Base-by-base conservation (phyloP, 768 basidiomycete species). In the Piloderma croceum region DNA sequence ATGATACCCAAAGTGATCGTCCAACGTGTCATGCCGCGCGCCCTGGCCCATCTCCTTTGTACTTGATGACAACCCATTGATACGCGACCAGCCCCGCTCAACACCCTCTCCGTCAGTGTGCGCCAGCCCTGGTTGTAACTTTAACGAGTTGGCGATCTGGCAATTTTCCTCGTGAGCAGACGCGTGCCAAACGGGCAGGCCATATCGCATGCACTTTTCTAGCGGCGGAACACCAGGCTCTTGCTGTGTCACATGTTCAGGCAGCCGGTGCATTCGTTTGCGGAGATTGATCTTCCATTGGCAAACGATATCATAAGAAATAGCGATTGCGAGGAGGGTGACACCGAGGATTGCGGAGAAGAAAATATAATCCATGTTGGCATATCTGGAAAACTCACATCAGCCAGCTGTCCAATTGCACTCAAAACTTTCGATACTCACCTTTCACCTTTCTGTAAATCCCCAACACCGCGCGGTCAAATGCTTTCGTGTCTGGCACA, bases 381-480 rank as follows among this genome's bases (percentile, higher is more conserved):
- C 12, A 34, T 46, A 47, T 13, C 48, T 49, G 24, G 33, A 19
- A 15, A 20, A 23, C 13, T n/a, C 13, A 9, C 21, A 25, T 27
- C 19, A 15, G 17, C 18, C 19, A 3, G 31, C 7, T 15, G 13
- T n/a, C 13, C 21, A 25, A 31, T 18, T n/a, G n/a, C n/a, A n/a
- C n/a, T 15, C 18, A 19, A 3, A 29, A 35, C 7, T 20, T n/a
- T 12, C 31, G 24, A 18, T 7, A 46, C 53, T n/a, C 35, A 62
- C 61, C 53, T 23, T 52, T 63, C 63, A 12, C 61, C 62, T 21
- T 57, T 55, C 36, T 65, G 63, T 3, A 65, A 33, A 45, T 61
- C 58, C 20, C 59, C 61, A 2, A 63, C 46, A 2, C 51, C 49
- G 23, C 42, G 43, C 10, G 55, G 53, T 2, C 58, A 44, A 34